Conservation (phyloP, 1,139 yeast species). For the Neolecta irregularis region DNA sequence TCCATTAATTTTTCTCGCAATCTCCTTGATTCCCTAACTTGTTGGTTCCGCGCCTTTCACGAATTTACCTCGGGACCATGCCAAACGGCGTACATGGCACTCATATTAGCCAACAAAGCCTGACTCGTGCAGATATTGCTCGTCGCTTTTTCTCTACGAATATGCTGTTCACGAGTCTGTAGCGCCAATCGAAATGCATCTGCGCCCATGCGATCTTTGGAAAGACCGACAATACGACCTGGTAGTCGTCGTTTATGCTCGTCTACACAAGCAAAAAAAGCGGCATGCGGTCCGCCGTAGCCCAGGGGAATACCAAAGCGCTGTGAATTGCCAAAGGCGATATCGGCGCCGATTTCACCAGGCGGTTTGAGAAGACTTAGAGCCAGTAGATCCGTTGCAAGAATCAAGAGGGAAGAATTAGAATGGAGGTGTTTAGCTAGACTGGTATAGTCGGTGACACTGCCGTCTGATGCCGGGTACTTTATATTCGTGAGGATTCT, state of each 20-base stretch:
- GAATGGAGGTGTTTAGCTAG: slow-evolving; percentile 54
- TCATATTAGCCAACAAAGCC: slow-evolving; percentile 85
- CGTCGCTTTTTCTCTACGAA: slow-evolving; percentile 92
- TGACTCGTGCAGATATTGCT: slow-evolving; percentile 97
- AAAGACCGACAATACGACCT: slow-evolving; percentile 85
- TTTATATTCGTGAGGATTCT: too few species aligned
- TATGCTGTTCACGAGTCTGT: slow-evolving; percentile 96
- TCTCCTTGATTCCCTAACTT: slow-evolving; percentile 63
- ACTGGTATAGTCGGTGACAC: slow-evolving; percentile 38
- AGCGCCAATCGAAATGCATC: slow-evolving; percentile 80
- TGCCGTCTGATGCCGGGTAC: slow-evolving; percentile 82
- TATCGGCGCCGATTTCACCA: slow-evolving; percentile 73
- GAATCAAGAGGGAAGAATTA: slow-evolving; percentile 60
- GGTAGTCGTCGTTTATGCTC: slow-evolving; percentile 83
- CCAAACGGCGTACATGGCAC: slow-evolving; percentile 89
- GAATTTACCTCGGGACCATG: too few species aligned
- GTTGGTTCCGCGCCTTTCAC: too few species aligned
- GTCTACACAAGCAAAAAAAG: slow-evolving; percentile 74
- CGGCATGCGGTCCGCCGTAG: slow-evolving; percentile 98
- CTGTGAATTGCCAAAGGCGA: slow-evolving; percentile 84
- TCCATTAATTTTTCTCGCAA: slow-evolving; percentile 66
- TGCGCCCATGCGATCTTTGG: slow-evolving; percentile 81
- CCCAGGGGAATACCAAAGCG: slow-evolving; percentile 97
- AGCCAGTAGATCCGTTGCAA: slow-evolving; percentile 82
- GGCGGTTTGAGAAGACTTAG: slow-evolving; percentile 77